These are phyloP conservation scores for Fonsecaea multimorphosa DNA, from an alignment of 2,329 filamentous ascomycete species.

Conservation along the genomic window DNA sequence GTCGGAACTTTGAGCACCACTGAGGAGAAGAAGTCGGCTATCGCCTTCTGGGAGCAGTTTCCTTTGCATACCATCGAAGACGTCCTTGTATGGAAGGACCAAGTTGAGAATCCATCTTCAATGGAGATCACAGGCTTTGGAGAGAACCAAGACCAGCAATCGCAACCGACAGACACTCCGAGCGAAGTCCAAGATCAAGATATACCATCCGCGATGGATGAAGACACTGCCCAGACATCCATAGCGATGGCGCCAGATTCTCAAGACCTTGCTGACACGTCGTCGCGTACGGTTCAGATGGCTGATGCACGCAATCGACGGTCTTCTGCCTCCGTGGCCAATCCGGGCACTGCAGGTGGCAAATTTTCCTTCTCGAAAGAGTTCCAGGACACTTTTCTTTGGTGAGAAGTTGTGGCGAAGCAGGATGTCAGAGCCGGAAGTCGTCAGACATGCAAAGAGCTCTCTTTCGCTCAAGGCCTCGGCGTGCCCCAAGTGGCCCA, in stretches of 20 bases:
- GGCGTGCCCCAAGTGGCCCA: constrained; percentile 5
- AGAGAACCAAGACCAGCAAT: neutral
- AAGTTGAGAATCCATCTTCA: constrained; percentile 26
- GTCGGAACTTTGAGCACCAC: constrained; percentile 8
- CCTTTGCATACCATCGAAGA: constrained; percentile 43
- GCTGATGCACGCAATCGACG: neutral
- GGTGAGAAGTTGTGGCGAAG: constrained; percentile 6
- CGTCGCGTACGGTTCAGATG: neutral
- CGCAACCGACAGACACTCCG: neutral
- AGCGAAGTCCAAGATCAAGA: neutral
- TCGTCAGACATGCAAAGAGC: neutral
- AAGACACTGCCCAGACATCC: neutral
- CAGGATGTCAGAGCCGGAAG: neutral
- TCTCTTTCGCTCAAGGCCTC: neutral
- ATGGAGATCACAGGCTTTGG: neutral
- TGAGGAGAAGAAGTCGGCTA: constrained; percentile 23
- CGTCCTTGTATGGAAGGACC: constrained; percentile 45
- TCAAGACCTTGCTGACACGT: neutral
- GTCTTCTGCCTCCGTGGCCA: neutral
- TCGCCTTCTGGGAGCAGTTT: constrained; percentile 43
- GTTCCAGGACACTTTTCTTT: constrained; percentile 25
- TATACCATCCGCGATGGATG: neutral
- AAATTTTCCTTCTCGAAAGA: constrained; percentile 24
- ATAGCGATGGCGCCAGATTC: neutral
- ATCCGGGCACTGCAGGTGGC: neutral